Percentiles rank a stretch among this genome's conserved stretches.
Evolutionary conservation across 1,284 basidiomycete genomes (phyloP).

Genomic region (Hortiboletus rubellus): DNA sequence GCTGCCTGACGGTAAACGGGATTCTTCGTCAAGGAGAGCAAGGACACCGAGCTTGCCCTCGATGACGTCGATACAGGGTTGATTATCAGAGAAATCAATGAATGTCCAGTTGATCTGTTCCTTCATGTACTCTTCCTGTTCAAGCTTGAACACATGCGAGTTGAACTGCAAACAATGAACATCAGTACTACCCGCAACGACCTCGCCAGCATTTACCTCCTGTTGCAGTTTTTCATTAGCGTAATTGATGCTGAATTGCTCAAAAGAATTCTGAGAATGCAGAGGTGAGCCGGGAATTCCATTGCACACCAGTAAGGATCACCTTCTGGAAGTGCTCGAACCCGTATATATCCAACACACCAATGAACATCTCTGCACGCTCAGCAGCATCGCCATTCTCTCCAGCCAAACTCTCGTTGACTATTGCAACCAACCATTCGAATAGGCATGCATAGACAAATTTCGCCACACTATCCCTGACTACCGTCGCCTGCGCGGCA

Average conservation of each 20-base stretch:
- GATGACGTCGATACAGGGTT: conserved; percentile 98
- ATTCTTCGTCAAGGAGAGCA: conserved; percentile 96
- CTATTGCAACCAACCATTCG: conserved; percentile 97
- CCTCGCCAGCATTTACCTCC: conserved; percentile 57
- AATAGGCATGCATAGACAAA: conserved; percentile 99
- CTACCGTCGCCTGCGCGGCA: conserved; percentile 90
- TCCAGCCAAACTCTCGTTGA: conserved; percentile 94
- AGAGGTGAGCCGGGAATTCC: conserved; percentile 2
- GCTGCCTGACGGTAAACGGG: conserved; percentile 91
- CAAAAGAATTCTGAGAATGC: conserved; percentile 82
- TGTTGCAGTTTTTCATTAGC: conserved; percentile 98
- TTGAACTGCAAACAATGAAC: conserved; percentile 67
- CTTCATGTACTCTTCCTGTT: conserved; percentile 98
- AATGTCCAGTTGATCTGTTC: conserved; percentile 99
- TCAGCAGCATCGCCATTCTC: conserved; percentile 85
- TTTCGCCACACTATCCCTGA: conserved; percentile 96
- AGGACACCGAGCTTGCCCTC: conserved; percentile 97
- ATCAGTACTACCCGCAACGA: conserved; percentile 18
- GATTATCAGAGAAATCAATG: conserved; percentile 99
- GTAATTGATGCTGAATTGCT: conserved; percentile 99
- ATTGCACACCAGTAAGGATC: conserved; percentile 1
- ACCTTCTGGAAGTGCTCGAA: conserved; percentile 97
- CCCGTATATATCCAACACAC: conserved; percentile 96
- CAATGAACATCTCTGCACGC: conserved; percentile 96
- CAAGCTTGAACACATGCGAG: conserved; percentile 98